Evolutionary conservation across 2,329 filamentous ascomycete species (phyloP), one percentile per base, ranked within the genome.

Genomic region (Sporothrix mexicana): DNA sequence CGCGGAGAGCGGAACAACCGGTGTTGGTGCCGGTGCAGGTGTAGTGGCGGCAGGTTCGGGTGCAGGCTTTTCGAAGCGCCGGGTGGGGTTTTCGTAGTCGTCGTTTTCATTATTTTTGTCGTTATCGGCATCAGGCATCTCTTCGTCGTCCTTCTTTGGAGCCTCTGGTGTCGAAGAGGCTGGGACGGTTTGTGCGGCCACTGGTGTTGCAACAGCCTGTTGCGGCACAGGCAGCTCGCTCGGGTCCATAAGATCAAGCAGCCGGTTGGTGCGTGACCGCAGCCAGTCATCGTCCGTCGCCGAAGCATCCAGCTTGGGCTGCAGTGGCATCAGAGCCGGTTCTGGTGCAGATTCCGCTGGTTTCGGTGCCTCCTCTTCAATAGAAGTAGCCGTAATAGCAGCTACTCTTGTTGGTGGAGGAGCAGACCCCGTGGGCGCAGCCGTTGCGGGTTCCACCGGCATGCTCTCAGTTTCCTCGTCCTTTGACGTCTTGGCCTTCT

Each of bases 251-350:
- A 98, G 85, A 80, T 95, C 96, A 69, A 98, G 86, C 67, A 97
- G 84, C 77, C 95, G 89, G 82, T 91, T 98, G 15, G 95, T 98
- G 77, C 93, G 90, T 75, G 93, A 95, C 73, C 95, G 90, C 77
- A 98, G 85, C 96, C 96, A 99, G 81, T 98, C 95, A 74, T 91
- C 90, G 82, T 98, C 94, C 25, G 92, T 91, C 2, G 90, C 85
- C 6, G 71, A 67, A 2, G 74, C 61, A 30, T 71, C 70, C 2
- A 73, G 69, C 68, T 74, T 73, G 20, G 64, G 69, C 45, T 68
- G 69, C 55, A 69, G 36, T 23, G 59, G 51, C 10, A 61, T 10
- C 9, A 57, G 49, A 4, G 36, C 23, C 2, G 43, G 13, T 64
- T 71, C 67, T 5, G 57, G 49, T 30, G 70, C 43, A 10, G 15